Base-by-base conservation (phyloP, 192 early-diverging fungal genomes). In the Spizellomyces punctatus region DNA sequence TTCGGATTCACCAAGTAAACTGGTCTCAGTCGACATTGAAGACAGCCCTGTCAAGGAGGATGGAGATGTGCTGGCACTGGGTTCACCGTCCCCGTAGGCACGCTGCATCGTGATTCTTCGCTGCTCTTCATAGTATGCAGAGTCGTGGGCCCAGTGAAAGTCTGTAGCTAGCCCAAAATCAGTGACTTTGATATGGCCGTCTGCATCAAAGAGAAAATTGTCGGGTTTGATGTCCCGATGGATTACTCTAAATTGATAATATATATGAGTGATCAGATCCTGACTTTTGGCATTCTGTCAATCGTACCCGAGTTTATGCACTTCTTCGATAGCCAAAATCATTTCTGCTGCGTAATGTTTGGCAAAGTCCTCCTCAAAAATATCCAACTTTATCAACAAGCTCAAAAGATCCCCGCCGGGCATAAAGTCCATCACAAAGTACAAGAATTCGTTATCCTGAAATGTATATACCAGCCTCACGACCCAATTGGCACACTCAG, bases 111-210 rank as follows among this genome's bases (percentile, higher is more conserved):
- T 89, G 68, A 68, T 50, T 16, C 78, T 79, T 44, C 87, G 63
- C 52, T 89, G 88, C 19, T 85, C 79, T 21, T 86, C 84, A 63
- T 87, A 89, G 75, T 87, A 90, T 22, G 76, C 67, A n/a, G 84
- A 84, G 71, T 84, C 80, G 61, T 88, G 89, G 1, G 81, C 71
- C 85, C 86, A 89, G 71, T 89, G 86, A 59, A 88, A 85, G 71
- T 90, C 90, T 6, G 88, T 89, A 0, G 90, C 88, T 0, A 91
- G 76, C 27, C 90, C 90, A 67, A 91, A 91, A 67, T 91, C 90
- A 4, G 90, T 84, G 14, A 91, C 73, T 76, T 79, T 83, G 71
- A 91, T 80, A 75, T 91, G 89, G 6, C 90, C 90, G 10, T 88
- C 77, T 5, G 75, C 73, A 73, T 88, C 83, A 69, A 91, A 89